phyloP scores from a whole-genome alignment of 164 flowering plant species.

The Vitis rotundifolia region DNA sequence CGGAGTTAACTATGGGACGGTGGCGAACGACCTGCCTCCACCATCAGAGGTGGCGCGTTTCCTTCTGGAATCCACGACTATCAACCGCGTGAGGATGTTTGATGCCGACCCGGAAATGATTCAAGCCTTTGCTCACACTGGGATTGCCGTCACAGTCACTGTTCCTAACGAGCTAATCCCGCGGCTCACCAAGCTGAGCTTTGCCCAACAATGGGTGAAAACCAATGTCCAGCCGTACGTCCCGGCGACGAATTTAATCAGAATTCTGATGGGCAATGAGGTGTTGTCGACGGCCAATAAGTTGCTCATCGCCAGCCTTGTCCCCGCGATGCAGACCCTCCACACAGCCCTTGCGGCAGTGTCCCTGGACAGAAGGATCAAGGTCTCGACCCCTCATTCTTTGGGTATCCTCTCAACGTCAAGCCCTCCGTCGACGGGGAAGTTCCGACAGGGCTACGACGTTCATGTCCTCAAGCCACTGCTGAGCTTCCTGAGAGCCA shows the following conservation, averaged over 20 bases:
- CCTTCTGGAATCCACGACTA: slow-evolving; percentile 52
- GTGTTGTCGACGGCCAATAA: slow-evolving; percentile 58
- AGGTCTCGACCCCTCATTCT: slow-evolving; percentile 84
- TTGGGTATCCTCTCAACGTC: slow-evolving; percentile 67
- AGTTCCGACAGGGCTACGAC: slow-evolving; percentile 71
- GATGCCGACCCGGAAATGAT: slow-evolving; percentile 52
- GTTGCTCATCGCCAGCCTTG: slow-evolving; percentile 47
- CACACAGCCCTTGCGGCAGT: slow-evolving; percentile 57
- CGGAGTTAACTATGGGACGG: slow-evolving; percentile 81
- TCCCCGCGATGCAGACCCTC: slow-evolving; percentile 77
- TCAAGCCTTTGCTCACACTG: slow-evolving; percentile 67
- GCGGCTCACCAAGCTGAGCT: slow-evolving; percentile 38
- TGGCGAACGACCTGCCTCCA: slow-evolving; percentile 74
- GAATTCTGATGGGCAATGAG: slow-evolving; percentile 81
- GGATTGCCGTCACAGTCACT: slow-evolving; percentile 61
- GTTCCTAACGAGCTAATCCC: slow-evolving; percentile 74
- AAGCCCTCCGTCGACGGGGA: slow-evolving; percentile 73
- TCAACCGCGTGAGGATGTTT: slow-evolving; percentile 70
- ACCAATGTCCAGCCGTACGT: slow-evolving; percentile 46
- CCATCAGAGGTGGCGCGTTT: slow-evolving; percentile 64
- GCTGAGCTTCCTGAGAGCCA: slow-evolving; percentile 57
- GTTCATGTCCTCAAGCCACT: slow-evolving; percentile 58
- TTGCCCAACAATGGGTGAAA: slow-evolving; percentile 64
- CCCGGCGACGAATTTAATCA: slow-evolving; percentile 60
- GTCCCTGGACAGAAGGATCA: slow-evolving; percentile 46